Base-by-base conservation (phyloP, 208 protist species). In the Trypanosoma platydactyli region DNA sequence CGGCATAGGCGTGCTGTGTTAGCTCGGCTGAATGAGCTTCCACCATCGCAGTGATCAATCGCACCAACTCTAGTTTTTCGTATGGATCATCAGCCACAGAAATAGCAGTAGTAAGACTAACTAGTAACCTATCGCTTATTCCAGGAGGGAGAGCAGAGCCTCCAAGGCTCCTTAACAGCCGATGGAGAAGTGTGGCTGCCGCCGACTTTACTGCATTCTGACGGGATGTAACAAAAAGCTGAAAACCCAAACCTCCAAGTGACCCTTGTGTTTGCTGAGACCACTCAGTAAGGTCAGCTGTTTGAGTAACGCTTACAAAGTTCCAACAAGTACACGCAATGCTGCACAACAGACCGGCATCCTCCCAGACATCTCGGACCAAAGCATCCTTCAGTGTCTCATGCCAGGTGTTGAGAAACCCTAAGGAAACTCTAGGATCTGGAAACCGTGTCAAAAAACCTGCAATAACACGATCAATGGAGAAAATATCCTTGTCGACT, bases 401-500 rank as follows among this genome's bases (percentile, higher is more conserved):
- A 25, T 68, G 65, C 83, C 85, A 95, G 1, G 64, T 81, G 12
- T 64, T 66, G 38, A 95, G 66, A 71, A 78, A 83, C 22, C 24
- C 50, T 1, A 82, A 42, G 15, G 77, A 82, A 44, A 80, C 51
- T 24, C 62, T 61, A 27, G 73, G 66, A 60, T 89, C 76, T 1
- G 80, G 85, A 38, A 81, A 72, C 5, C 68, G 38, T 18, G 74
- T 57, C 18, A 88, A 54, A 22, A 88, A 65, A 13, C 68, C 78
- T 11, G 85, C 69, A 44, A 92, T 70, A 24, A 72, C 86, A 25
- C 83, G 83, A 68, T 95, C 87, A 22, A 95, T 63, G 0, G 80
- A 83, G 67, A 95, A 94, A 27, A 95, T 67, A 76, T 95, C 90
- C 48, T 91, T 91, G 65, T 95, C 83, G 15, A 95, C 48, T 0